phyloP scores from a whole-genome alignment of 2,329 filamentous ascomycete species.

The Thielaviopsis populi region DNA sequence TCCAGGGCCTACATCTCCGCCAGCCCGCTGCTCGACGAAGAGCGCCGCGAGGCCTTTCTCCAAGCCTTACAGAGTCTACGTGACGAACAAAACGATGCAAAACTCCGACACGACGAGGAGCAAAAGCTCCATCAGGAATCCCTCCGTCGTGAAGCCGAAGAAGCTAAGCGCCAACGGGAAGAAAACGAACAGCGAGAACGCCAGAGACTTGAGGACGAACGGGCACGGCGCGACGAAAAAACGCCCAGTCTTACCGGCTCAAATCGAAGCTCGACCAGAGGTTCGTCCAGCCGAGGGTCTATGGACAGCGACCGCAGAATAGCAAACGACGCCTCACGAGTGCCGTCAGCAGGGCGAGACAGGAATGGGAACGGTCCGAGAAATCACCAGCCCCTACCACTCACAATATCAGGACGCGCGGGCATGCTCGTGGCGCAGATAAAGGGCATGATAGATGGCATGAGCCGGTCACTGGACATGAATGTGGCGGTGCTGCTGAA shows the following conservation, averaged over 20 bases:
- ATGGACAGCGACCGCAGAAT: background rate
- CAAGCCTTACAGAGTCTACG: constrained; percentile 71
- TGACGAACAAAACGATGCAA: constrained; percentile 67
- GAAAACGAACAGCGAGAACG: constrained; percentile 44
- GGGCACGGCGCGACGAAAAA: constrained; percentile 34
- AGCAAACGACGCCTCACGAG: background rate
- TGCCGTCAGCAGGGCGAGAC: background rate
- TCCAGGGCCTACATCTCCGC: constrained; percentile 78
- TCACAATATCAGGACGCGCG: constrained; percentile 26
- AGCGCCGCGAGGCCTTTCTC: constrained; percentile 75
- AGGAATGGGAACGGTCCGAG: constrained; percentile 21
- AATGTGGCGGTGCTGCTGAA: constrained; percentile 43
- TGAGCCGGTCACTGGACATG: constrained; percentile 36
- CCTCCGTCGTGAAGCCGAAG: constrained; percentile 40
- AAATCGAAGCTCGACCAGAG: constrained; percentile 20
- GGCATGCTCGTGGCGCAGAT: constrained; percentile 39
- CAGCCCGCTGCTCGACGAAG: constrained; percentile 79
- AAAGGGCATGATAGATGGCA: constrained; percentile 34
- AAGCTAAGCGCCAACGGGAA: constrained; percentile 38
- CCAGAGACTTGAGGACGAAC: constrained; percentile 39
- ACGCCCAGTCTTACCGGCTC: constrained; percentile 28
- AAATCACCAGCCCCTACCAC: constrained; percentile 23
- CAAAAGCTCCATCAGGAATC: constrained; percentile 41
- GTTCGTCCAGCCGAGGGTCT: background rate
- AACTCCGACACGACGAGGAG: constrained; percentile 47